Percentiles rank a stretch among this genome's conserved stretches.
These are phyloP conservation scores for Curvularia sp. DNA, from an alignment of 2,329 filamentous ascomycete species.

Conservation along the genomic window DNA sequence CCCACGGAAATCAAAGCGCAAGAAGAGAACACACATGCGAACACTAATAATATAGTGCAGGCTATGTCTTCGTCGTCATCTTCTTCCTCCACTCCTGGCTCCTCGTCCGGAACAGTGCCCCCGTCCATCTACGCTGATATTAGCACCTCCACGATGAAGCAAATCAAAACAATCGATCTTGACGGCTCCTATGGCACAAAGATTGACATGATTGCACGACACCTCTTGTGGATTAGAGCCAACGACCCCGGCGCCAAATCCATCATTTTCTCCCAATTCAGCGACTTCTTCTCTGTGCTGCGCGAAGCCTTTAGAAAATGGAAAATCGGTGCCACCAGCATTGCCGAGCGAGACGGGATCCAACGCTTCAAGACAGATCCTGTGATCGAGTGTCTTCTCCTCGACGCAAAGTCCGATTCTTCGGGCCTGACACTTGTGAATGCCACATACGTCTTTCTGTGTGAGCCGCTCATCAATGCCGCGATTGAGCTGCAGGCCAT, in stretches of 20 bases:
- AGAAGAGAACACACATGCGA: conserved; percentile 56
- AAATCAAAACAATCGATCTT: conserved; percentile 84
- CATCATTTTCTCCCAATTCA: conserved; percentile 93
- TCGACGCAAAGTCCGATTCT: conserved; percentile 87
- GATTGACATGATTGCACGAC: conserved; percentile 74
- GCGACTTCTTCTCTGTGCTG: conserved; percentile 79
- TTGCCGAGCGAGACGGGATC: conserved; percentile 73
- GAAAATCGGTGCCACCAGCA: conserved; percentile 74
- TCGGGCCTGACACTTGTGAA: conserved; percentile 91
- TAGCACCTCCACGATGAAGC: conserved; percentile 70
- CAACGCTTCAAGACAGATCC: conserved; percentile 78
- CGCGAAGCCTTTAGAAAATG: conserved; percentile 72
- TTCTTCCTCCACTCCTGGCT: conserved; percentile 32
- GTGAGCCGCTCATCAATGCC: conserved; percentile 91
- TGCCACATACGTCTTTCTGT: conserved; percentile 92
- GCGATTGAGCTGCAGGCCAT: conserved; percentile 95
- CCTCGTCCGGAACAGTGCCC: conserved; percentile 18
- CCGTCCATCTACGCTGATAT: conserved; percentile 80
- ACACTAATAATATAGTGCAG: conserved; percentile 23
- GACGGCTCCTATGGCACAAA: conserved; percentile 83
- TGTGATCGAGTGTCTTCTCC: conserved; percentile 77
- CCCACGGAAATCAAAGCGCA: conserved; percentile 75
- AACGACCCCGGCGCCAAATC: conserved; percentile 88
- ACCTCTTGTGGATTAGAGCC: conserved; percentile 83
- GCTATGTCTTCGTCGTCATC: not conserved